A percentile compares a stretch with the other conserved stretches of the same genome.
phyloP scores from a whole-genome alignment of 2,329 filamentous ascomycete species.

The Alternaria brassicae region DNA sequence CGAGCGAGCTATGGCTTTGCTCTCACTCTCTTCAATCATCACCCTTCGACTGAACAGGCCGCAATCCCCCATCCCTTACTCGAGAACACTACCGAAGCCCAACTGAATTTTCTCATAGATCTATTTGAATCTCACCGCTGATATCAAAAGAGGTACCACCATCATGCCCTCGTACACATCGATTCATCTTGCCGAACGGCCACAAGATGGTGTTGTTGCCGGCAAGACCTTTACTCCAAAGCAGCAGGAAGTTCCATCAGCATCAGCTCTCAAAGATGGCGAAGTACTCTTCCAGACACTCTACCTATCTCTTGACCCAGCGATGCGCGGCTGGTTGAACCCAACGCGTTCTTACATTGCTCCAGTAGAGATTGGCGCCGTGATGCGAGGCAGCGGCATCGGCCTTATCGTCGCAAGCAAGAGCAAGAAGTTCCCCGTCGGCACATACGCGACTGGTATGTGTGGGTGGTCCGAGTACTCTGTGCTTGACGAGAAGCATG shows the following conservation, averaged over 20 bases:
- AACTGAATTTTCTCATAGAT: not conserved
- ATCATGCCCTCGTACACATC: constrained; percentile 53
- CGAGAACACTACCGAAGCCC: not conserved
- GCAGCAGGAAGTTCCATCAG: constrained; percentile 55
- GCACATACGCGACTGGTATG: constrained; percentile 63
- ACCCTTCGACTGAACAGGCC: not conserved
- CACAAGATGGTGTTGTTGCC: constrained; percentile 65
- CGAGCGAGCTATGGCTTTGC: not conserved
- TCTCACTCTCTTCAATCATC: not conserved
- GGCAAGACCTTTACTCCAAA: constrained; percentile 69
- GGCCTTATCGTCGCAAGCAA: constrained; percentile 69
- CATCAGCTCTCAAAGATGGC: constrained; percentile 65
- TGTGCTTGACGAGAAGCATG: constrained; percentile 62
- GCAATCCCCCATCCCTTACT: not conserved
- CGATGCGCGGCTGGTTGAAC: constrained; percentile 77
- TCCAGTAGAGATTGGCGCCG: constrained; percentile 70
- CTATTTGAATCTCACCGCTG: not conserved
- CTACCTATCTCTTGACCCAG: constrained; percentile 75
- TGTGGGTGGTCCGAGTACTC: constrained; percentile 72
- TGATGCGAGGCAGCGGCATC: constrained; percentile 71
- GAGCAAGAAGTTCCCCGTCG: constrained; percentile 61
- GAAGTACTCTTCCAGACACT: constrained; percentile 66
- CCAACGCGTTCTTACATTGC: constrained; percentile 67
- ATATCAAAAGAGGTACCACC: not conserved
- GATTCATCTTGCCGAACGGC: constrained; percentile 69